Conservation (phyloP, 2,329 filamentous ascomycete genomes). For the Trematosphaeria pertusa region DNA sequence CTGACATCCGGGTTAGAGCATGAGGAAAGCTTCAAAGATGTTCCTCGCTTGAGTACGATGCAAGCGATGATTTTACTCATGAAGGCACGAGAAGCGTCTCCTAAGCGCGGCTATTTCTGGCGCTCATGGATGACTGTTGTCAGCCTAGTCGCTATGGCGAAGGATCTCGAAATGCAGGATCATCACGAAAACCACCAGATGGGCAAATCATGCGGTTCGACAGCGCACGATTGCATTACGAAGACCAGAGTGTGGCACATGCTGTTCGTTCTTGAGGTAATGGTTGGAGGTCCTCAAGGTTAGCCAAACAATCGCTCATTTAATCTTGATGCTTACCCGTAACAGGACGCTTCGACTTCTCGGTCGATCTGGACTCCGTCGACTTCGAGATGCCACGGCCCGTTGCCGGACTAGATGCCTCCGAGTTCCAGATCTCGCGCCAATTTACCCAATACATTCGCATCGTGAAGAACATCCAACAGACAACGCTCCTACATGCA, state of each 20-base stretch:
- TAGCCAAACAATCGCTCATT: constrained; percentile 19
- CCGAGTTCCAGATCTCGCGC: constrained; percentile 78
- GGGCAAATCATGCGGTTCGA: constrained; percentile 73
- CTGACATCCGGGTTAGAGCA: constrained; percentile 66
- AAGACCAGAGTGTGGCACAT: constrained; percentile 91
- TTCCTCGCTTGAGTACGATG: constrained; percentile 87
- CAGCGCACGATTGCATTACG: constrained; percentile 76
- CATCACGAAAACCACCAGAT: constrained; percentile 80
- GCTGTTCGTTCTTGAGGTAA: constrained; percentile 83
- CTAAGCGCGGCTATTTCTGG: constrained; percentile 94
- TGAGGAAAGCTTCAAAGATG: constrained; percentile 91
- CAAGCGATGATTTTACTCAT: constrained; percentile 87
- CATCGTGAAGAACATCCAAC: constrained; percentile 77
- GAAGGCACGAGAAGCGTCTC: constrained; percentile 90
- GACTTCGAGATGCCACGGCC: constrained; percentile 73
- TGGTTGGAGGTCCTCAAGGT: constrained; percentile 96
- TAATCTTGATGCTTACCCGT: constrained; percentile 10
- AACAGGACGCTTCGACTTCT: constrained; percentile 73
- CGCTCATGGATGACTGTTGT: constrained; percentile 97
- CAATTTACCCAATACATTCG: constrained; percentile 84
- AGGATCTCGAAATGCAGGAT: constrained; percentile 87
- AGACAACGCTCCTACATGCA: constrained; percentile 77
- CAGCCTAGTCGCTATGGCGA: constrained; percentile 89
- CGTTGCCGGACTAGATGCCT: constrained; percentile 71
- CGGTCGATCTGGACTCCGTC: constrained; percentile 76